Percentiles rank a stretch among this genome's conserved stretches.
Conservation (phyloP, 1,284 basidiomycete species). For the Heterobasidion irregulare region DNA sequence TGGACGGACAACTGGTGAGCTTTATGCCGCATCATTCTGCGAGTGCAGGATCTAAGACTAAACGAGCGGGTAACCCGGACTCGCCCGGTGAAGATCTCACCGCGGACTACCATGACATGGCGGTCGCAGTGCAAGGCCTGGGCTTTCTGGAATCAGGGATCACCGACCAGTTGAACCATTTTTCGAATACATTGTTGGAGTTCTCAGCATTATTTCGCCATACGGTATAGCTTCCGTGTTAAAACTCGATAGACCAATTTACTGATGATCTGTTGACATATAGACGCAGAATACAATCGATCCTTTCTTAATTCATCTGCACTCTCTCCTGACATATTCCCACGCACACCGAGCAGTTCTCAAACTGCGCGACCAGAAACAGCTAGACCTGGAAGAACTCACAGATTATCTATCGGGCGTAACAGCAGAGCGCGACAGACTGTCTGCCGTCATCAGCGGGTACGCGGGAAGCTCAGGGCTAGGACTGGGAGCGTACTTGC, state of each 20-base stretch:
- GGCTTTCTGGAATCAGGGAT: slow-evolving; percentile 98
- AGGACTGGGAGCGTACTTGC: slow-evolving; percentile 87
- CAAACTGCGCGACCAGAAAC: slow-evolving; percentile 95
- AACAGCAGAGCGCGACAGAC: slow-evolving; percentile 85
- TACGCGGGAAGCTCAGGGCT: slow-evolving; percentile 75
- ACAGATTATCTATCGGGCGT: slow-evolving; percentile 92
- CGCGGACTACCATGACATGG: slow-evolving; percentile 94
- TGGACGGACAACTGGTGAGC: slow-evolving; percentile 81
- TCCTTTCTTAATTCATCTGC: slow-evolving; percentile 82
- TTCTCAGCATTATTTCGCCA: slow-evolving; percentile 84
- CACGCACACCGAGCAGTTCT: slow-evolving; percentile 86
- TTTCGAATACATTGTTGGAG: slow-evolving; percentile 90
- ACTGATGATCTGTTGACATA: background rate
- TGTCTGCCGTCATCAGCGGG: slow-evolving; percentile 78
- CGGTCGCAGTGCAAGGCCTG: slow-evolving; percentile 90
- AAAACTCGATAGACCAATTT: background rate
- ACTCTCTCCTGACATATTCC: slow-evolving; percentile 85
- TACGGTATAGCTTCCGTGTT: slow-evolving; percentile 39
- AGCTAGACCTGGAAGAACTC: slow-evolving; percentile 97
- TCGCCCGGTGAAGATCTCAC: slow-evolving; percentile 79
- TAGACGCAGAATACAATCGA: slow-evolving; percentile 83
- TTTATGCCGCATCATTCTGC: slow-evolving; percentile 12
- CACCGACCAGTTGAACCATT: slow-evolving; percentile 92
- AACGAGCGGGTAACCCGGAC: slow-evolving; percentile 72
- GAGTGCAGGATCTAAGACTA: slow-evolving; percentile 55